Evolutionary conservation across 73 alveolate species (phyloP).

Genomic region (Symbiodinium pilosum): DNA sequence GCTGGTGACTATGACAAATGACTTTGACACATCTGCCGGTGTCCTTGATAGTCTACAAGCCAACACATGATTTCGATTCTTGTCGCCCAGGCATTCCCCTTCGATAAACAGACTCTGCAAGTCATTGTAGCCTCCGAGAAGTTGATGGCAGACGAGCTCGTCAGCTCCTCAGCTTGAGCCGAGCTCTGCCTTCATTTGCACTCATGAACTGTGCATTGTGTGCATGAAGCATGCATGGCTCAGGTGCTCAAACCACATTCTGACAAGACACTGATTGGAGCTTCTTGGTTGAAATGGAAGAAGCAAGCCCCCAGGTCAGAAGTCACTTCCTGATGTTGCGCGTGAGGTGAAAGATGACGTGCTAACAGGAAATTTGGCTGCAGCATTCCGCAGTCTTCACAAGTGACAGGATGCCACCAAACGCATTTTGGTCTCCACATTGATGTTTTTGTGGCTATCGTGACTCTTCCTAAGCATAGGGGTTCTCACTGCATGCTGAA

Average conservation of each 20-base stretch:
- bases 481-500: too few relatives aligned
- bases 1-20: slow-evolving; percentile 76
- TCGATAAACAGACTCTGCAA: slow-evolving; percentile 32
- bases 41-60: too few relatives aligned
- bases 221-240: not conserved
- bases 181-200: too few relatives aligned
- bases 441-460: too few relatives aligned
- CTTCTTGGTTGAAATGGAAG: not conserved
- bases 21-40: slow-evolving; percentile 34
- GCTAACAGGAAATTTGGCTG: not conserved
- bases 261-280: slow-evolving; percentile 27
- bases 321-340: too few relatives aligned
- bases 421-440: too few relatives aligned
- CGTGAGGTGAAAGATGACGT: not conserved
- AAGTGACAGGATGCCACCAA: too few relatives aligned
- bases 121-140: slow-evolving; percentile 61
- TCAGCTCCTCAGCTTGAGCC: not conserved
- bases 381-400: too few relatives aligned
- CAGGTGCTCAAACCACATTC: slow-evolving; percentile 3
- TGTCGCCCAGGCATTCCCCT: slow-evolving; percentile 41
- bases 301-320: not conserved
- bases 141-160: slow-evolving; percentile 67
- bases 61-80: too few relatives aligned
- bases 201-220: too few relatives aligned
- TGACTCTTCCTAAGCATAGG: too few relatives aligned